phyloP scores from a whole-genome alignment of 179 eudicot species.

The Beta lomatogona region DNA sequence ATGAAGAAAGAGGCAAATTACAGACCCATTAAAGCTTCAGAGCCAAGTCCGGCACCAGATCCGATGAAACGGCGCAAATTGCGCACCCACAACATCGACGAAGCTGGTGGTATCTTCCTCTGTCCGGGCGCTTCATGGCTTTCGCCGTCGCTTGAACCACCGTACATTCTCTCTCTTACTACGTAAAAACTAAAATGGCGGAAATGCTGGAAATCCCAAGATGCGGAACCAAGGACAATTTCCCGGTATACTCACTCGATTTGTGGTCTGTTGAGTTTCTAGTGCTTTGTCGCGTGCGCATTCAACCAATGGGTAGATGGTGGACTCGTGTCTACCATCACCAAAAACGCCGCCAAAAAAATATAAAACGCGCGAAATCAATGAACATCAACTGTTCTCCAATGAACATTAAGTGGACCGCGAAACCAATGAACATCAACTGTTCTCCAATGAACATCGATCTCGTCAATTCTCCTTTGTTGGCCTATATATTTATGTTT shows the following conservation, averaged over 20 bases:
- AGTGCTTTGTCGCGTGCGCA: neutral
- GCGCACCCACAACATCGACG: conserved; percentile 96
- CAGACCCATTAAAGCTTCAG: conserved; percentile 95
- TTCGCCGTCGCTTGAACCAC: conserved; percentile 83
- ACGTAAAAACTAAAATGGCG: neutral
- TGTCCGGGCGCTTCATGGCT: conserved; percentile 52
- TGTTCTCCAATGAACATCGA: too few species aligned
- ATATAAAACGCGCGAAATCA: too few species aligned
- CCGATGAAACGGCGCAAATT: conserved; percentile 95
- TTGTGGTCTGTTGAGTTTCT: neutral
- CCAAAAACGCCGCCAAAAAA: too few species aligned
- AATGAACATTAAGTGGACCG: too few species aligned
- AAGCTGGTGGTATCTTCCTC: conserved; percentile 80
- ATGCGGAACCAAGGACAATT: neutral
- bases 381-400: too few species aligned
- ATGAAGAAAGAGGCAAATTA: neutral
- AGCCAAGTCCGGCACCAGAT: conserved; percentile 97
- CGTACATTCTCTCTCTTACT: conserved; percentile 49
- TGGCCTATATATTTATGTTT: too few species aligned
- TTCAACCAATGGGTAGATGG: too few species aligned
- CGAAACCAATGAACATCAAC: too few species aligned
- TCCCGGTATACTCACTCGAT: neutral
- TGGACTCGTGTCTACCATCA: too few species aligned
- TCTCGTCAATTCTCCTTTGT: too few species aligned
- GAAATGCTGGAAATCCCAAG: neutral